These are phyloP conservation scores for Corymbia maculata DNA, from an alignment of 345 rosid species.

Conservation along the genomic window DNA sequence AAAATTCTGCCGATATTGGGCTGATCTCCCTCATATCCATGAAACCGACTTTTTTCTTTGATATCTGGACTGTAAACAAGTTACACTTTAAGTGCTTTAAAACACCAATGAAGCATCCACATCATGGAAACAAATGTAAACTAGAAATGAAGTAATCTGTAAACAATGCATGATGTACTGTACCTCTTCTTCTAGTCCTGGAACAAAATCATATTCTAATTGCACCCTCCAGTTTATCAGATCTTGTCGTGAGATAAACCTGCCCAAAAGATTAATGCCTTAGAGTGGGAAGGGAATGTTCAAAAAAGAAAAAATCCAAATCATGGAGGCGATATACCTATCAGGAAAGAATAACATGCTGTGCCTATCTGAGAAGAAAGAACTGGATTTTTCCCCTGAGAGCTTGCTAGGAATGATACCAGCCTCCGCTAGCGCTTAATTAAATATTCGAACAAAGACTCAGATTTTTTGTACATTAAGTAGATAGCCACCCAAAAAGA, in stretches of 20 bases:
- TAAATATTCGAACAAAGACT: not conserved
- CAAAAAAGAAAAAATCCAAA: not conserved
- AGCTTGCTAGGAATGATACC: constrained; percentile 67
- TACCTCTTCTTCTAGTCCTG: constrained; percentile 53
- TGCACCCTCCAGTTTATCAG: constrained; percentile 81
- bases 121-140: not conserved
- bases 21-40: constrained; percentile 69
- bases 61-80: constrained; percentile 97
- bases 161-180: not conserved
- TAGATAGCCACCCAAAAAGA: not conserved
- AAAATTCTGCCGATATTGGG: constrained; percentile 48
- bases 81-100: constrained; percentile 46
- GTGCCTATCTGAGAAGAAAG: constrained; percentile 14
- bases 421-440: constrained; percentile 75
- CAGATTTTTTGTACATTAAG: not conserved
- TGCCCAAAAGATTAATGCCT: constrained; percentile 16
- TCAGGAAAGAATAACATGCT: constrained; percentile 31
- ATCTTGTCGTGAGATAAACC: constrained; percentile 65
- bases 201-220: constrained; percentile 44
- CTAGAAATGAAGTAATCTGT: not conserved
- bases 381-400: constrained; percentile 4
- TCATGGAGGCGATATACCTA: constrained; percentile 23
- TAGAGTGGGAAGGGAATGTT: not conserved
- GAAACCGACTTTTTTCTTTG: constrained; percentile 61
- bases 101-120: constrained; percentile 8